These are phyloP conservation scores for Leptographium radiaticola DNA, from an alignment of 2,329 filamentous ascomycete genomes.

Conservation along the genomic window DNA sequence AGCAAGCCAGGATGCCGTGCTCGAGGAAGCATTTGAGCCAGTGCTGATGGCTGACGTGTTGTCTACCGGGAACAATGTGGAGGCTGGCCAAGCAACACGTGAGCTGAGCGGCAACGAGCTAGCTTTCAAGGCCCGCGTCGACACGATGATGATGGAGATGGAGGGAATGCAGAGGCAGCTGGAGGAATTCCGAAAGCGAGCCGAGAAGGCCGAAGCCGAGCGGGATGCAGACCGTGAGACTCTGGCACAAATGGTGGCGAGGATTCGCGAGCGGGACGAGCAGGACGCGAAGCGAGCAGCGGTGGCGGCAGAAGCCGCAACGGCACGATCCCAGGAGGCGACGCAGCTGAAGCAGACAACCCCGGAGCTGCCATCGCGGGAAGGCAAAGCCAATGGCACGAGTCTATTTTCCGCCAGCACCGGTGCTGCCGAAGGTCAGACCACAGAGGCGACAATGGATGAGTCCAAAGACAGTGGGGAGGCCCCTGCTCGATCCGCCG, in stretches of 20 bases:
- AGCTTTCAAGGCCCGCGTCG: slow-evolving; percentile 54
- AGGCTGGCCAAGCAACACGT: neutral
- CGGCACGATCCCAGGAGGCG: neutral
- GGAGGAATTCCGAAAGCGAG: slow-evolving; percentile 61
- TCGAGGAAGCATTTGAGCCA: slow-evolving; percentile 34
- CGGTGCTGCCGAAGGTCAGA: neutral
- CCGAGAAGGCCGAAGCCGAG: slow-evolving; percentile 70
- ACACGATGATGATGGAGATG: slow-evolving; percentile 68
- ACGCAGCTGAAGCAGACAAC: neutral
- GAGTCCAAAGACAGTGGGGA: neutral
- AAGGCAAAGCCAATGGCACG: neutral
- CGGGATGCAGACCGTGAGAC: slow-evolving; percentile 58
- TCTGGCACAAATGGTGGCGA: slow-evolving; percentile 76
- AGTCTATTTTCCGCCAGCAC: neutral
- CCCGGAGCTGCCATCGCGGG: neutral
- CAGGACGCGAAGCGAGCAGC: slow-evolving; percentile 34
- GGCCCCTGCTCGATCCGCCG: neutral
- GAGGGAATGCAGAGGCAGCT: slow-evolving; percentile 68
- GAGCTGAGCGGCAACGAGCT: neutral
- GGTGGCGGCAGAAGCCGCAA: slow-evolving; percentile 12
- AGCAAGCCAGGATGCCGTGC: slow-evolving; percentile 21
- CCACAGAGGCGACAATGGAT: neutral
- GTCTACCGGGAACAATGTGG: neutral
- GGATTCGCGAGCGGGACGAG: slow-evolving; percentile 56
- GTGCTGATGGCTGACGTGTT: neutral